Evolutionary conservation across 2,329 filamentous ascomycete genomes (phyloP), one percentile per base, ranked within the genome.

Genomic region (Colletotrichum aenigma): DNA sequence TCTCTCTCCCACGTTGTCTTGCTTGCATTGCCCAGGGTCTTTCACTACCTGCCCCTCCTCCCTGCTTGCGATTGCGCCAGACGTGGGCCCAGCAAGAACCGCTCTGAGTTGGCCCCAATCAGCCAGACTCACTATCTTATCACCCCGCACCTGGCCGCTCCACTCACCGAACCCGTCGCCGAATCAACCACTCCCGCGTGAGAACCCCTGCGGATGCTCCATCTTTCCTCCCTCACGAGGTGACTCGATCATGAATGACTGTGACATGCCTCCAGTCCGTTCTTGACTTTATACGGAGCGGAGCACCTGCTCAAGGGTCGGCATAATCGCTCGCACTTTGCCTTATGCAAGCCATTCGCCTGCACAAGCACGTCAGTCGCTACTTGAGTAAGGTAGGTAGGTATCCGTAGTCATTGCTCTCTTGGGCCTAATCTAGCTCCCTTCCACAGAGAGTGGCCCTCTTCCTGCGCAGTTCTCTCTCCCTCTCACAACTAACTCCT

Each of bases 81-180:
- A 43, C 60, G 60, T 64, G 55, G 64, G 32, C 34, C 73, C 73
- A 68, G 64, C 62, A 64, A 70, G 32, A 43, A 62, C 70, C 30
- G 36, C 26, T 26, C 26, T 76, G 74, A 76, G 74, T 21, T 76
- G 74, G 74, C 74, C 55, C 74, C 74, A 76, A 71, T 76, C 74
- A 75, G 16, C 24, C 18, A 36, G 21, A 48, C 38, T 67, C 36
- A 36, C 30, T 71, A 76, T 77, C 76, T 77, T 77, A 74, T 77
- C 74, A 74, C 76, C 76, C 76, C 74, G 76, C 76, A 67, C 66
- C 43, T 7, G 7, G 38, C 38, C 8, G 66, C 8, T 26, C 74
- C 74, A 75, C 70, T 69, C 58, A 36, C 43, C 15, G 71, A 43
- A 28, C 71, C 48, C 56, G 62, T 68, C 71, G 34, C 75, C 75